Conservation (phyloP, 169 alveolate species). For the Plasmodium knowlesi region DNA sequence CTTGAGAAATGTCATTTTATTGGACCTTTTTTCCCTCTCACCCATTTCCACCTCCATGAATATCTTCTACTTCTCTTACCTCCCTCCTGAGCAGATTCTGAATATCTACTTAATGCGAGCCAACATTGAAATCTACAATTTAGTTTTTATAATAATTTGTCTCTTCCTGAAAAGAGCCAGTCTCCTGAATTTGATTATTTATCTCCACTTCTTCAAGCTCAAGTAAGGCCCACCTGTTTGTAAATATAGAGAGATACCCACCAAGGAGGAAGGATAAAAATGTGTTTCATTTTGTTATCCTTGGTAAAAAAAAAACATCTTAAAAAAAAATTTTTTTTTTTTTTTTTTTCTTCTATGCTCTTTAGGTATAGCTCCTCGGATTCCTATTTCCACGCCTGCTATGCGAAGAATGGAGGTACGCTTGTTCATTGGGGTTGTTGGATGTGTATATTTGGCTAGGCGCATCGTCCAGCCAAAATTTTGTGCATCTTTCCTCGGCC, state of each 20-base stretch:
- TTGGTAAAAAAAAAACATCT: too few relatives aligned
- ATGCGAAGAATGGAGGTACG: slow-evolving; percentile 70
- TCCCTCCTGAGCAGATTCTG: slow-evolving; percentile 18
- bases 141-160: slow-evolving; percentile 59
- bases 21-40: background rate
- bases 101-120: slow-evolving; percentile 62
- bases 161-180: slow-evolving; percentile 57
- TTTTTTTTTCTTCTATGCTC: background rate
- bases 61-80: background rate
- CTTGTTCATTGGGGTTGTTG: background rate
- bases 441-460: background rate
- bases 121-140: slow-evolving; percentile 62
- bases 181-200: slow-evolving; percentile 45
- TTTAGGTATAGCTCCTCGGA: slow-evolving; percentile 63
- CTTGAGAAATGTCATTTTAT: background rate
- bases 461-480: too few relatives aligned
- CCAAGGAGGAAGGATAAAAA: background rate
- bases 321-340: too few relatives aligned
- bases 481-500: background rate
- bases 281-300: background rate
- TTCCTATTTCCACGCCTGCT: slow-evolving; percentile 75
- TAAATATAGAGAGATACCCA: background rate
- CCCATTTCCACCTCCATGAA: background rate
- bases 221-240: slow-evolving; percentile 12
- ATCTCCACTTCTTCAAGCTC: slow-evolving; percentile 60